These are phyloP conservation scores for Nothophoma quercina DNA, from an alignment of 2,329 filamentous ascomycete genomes.

Conservation along the genomic window DNA sequence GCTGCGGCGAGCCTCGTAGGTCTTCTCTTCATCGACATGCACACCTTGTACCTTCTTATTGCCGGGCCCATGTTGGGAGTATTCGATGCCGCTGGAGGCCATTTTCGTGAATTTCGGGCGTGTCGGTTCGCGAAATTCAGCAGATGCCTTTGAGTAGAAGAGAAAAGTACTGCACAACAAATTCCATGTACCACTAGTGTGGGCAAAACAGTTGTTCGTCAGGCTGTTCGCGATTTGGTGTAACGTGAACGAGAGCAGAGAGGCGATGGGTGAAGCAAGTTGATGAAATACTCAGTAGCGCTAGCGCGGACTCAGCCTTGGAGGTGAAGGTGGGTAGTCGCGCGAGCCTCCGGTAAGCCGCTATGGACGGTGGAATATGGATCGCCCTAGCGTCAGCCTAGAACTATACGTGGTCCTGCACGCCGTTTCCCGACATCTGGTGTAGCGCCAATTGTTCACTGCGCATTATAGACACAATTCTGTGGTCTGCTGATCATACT, in stretches of 20 bases:
- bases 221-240: slow-evolving; percentile 20
- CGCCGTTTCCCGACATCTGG: slow-evolving; percentile 1
- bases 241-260: slow-evolving; percentile 10
- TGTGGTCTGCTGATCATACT: slow-evolving; percentile 5
- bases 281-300: slow-evolving; percentile 30
- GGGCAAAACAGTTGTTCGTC: slow-evolving; percentile 5
- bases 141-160: slow-evolving; percentile 46
- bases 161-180: slow-evolving; percentile 42
- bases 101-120: slow-evolving; percentile 27
- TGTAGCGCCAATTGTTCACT: background rate
- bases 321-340: slow-evolving; percentile 9
- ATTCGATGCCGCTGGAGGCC: slow-evolving; percentile 47
- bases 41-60: slow-evolving; percentile 20
- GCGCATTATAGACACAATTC: background rate
- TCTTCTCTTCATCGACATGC: slow-evolving; percentile 38
- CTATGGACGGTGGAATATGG: slow-evolving; percentile 12
- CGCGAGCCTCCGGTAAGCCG: slow-evolving; percentile 21
- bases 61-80: slow-evolving; percentile 21
- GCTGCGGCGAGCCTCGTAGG: slow-evolving; percentile 31
- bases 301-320: slow-evolving; percentile 26
- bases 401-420: slow-evolving; percentile 5
- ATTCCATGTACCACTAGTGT: slow-evolving; percentile 40
- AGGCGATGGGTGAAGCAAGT: slow-evolving; percentile 24
- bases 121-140: slow-evolving; percentile 23
- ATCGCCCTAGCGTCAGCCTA: slow-evolving; percentile 14